Evolutionary conservation across 495 filamentous ascomycete species (phyloP).

Genomic region (Tuber aestivum): DNA sequence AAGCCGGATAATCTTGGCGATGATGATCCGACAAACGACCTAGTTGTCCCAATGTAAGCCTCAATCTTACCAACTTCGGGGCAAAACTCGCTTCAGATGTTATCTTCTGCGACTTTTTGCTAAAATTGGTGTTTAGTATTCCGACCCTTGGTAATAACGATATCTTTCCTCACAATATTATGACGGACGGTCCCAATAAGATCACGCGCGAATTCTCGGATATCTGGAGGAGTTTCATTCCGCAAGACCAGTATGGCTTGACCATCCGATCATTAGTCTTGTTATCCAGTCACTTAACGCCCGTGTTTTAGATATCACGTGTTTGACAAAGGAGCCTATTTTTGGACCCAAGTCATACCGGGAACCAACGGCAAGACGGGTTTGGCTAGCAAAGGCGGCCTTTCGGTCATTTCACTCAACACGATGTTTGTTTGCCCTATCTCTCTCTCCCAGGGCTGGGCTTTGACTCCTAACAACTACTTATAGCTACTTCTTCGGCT

Average conservation of each 20-base stretch:
- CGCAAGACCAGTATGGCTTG: slow-evolving; percentile 62
- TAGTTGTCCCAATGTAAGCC: slow-evolving; percentile 61
- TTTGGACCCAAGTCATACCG: slow-evolving; percentile 85
- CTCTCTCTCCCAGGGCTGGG: slow-evolving; percentile 1
- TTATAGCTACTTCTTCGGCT: slow-evolving; percentile 74
- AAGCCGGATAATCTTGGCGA: slow-evolving; percentile 47
- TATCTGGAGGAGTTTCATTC: slow-evolving; percentile 81
- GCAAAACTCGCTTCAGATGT: neutral
- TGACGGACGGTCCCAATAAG: slow-evolving; percentile 72
- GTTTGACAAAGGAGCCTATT: slow-evolving; percentile 91
- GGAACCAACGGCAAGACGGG: slow-evolving; percentile 48
- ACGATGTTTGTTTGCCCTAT: slow-evolving; percentile 53
- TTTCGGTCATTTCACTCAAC: slow-evolving; percentile 92
- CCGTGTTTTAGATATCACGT: slow-evolving; percentile 54
- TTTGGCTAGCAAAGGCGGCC: slow-evolving; percentile 39
- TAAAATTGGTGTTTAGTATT: slow-evolving; percentile 43
- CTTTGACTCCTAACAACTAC: slow-evolving; percentile 25
- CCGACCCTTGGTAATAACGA: slow-evolving; percentile 97
- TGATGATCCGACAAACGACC: slow-evolving; percentile 52
- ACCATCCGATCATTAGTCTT: neutral
- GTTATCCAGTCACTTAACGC: neutral
- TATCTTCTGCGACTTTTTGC: neutral
- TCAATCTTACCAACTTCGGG: neutral
- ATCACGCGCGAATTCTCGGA: slow-evolving; percentile 68
- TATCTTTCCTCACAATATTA: slow-evolving; percentile 93